Conservation (phyloP, 2,329 filamentous ascomycete genomes). For the Diplodia corticola region DNA sequence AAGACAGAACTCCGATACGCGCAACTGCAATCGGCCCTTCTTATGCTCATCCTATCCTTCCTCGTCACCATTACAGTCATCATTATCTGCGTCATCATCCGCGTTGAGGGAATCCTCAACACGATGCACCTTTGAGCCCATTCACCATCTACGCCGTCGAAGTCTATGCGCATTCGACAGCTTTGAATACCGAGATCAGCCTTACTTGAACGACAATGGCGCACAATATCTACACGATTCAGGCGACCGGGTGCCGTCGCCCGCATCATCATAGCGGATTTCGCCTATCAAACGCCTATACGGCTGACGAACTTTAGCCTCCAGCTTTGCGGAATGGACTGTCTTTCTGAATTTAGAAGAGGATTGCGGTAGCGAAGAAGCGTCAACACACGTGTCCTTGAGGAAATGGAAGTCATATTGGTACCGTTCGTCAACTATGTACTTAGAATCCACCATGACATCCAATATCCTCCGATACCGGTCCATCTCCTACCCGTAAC, state of each 20-base stretch:
- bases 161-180: background rate
- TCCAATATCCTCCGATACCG: no score
- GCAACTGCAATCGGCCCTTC: background rate
- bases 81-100: background rate
- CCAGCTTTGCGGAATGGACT: background rate
- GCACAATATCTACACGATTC: no score
- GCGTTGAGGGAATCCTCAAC: background rate
- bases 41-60: background rate
- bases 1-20: background rate
- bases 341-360: background rate
- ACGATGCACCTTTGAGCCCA: background rate
- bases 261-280: background rate
- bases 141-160: background rate
- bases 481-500: no score
- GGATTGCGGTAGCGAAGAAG: background rate
- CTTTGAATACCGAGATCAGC: no score
- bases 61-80: background rate
- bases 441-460: background rate
- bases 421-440: background rate
- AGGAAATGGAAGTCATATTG: background rate
- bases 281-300: background rate
- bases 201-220: no score
- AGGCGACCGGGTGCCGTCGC: no score
- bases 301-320: background rate
- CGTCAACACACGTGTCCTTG: background rate